Evolutionary conservation across 306 rosid genomes (phyloP).

Genomic region (Acmispon strigosus): DNA sequence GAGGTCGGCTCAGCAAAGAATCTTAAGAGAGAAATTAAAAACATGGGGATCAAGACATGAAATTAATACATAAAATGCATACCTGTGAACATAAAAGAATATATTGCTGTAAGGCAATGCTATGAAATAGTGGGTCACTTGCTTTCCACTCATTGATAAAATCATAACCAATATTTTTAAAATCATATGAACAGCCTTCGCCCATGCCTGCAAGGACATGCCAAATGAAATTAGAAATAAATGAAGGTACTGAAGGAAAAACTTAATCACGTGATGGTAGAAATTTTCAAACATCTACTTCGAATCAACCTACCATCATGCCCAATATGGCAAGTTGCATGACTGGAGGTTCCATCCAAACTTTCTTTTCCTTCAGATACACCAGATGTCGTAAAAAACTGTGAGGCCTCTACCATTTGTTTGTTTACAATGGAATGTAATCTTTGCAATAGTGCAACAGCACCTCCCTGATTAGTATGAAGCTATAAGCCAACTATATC

Average conservation of each 20-base stretch:
- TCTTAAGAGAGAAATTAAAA: not conserved
- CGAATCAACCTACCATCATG: slow-evolving; percentile 29
- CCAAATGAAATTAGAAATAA: slow-evolving; percentile 4
- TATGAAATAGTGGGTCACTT: slow-evolving; percentile 56
- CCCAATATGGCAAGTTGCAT: slow-evolving; percentile 16
- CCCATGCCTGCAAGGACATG: slow-evolving; percentile 25
- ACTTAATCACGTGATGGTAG: not conserved
- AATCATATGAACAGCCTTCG: slow-evolving; percentile 28
- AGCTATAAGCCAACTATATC: slow-evolving; percentile 24
- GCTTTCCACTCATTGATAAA: slow-evolving; percentile 47
- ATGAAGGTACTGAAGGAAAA: not conserved
- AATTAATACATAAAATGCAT: slow-evolving; percentile 1
- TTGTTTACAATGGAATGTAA: slow-evolving; percentile 39
- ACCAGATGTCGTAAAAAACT: slow-evolving; percentile 20
- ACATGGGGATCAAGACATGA: not conserved
- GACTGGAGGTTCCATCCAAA: slow-evolving; percentile 31
- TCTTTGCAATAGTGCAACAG: slow-evolving; percentile 66
- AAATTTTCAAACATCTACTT: not conserved
- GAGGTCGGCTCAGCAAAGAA: not conserved
- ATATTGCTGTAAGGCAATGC: slow-evolving; percentile 78
- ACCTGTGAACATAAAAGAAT: slow-evolving; percentile 91
- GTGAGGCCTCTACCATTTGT: slow-evolving; percentile 30
- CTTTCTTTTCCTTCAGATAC: slow-evolving; percentile 14
- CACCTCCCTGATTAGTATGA: slow-evolving; percentile 66
- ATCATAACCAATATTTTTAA: slow-evolving; percentile 47